These are phyloP conservation scores for Neofusicoccum umdonicola DNA, from an alignment of 2,329 filamentous ascomycete genomes.

Conservation along the genomic window DNA sequence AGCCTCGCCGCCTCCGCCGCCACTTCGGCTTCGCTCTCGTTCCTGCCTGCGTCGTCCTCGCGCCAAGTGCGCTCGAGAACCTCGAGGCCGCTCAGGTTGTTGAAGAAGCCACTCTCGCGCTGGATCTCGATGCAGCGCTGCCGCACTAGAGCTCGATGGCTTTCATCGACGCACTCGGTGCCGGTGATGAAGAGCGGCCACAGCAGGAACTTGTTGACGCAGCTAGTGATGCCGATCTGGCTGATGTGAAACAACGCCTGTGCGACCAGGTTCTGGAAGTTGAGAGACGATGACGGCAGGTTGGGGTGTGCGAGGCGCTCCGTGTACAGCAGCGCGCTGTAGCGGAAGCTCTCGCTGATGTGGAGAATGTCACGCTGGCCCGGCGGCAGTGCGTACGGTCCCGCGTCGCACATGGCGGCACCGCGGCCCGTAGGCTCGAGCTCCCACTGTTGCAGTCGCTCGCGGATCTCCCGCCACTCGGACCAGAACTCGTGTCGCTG, in stretches of 20 bases:
- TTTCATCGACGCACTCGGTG: conserved; percentile 80
- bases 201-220: conserved; percentile 81
- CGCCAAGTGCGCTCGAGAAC: conserved; percentile 83
- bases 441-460: conserved; percentile 76
- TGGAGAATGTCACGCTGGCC: conserved; percentile 73
- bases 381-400: conserved; percentile 34
- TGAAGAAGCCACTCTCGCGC: conserved; percentile 86
- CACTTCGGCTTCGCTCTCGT: conserved; percentile 18
- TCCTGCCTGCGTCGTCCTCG: conserved; percentile 45
- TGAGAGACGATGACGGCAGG: conserved; percentile 68
- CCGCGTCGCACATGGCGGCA: conserved; percentile 21
- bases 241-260: conserved; percentile 82
- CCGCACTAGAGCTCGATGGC: conserved; percentile 76
- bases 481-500: conserved; percentile 67
- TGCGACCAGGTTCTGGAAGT: conserved; percentile 79
- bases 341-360: conserved; percentile 86
- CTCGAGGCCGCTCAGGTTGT: conserved; percentile 83
- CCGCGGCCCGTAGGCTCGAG: conserved; percentile 57
- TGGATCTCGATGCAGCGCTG: conserved; percentile 82
- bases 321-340: conserved; percentile 83
- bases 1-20: conserved; percentile 22
- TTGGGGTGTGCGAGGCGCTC: conserved; percentile 80
- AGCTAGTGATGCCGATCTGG: conserved; percentile 68
- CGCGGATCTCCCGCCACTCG: conserved; percentile 79
- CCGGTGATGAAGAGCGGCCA: conserved; percentile 93